Percentiles rank a stretch among this genome's conserved stretches.
phyloP scores from a whole-genome alignment of 2,329 filamentous ascomycete species.

The Ilyonectria mors-panacis region DNA sequence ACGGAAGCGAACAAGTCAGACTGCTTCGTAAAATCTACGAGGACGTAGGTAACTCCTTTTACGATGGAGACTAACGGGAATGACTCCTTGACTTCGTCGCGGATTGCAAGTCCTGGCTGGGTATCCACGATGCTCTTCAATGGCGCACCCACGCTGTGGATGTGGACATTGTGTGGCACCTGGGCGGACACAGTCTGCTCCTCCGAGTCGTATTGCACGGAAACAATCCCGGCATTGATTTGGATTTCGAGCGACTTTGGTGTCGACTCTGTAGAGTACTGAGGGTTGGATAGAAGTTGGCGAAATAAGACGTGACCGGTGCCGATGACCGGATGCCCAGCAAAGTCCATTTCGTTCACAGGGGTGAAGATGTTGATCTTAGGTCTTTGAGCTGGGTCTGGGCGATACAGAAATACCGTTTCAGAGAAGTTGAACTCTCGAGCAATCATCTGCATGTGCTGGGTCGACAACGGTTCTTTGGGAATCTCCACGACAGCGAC shows the following conservation, averaged over 20 bases:
- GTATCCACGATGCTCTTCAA: conserved; percentile 14
- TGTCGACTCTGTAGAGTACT: neutral
- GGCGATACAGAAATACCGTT: conserved; percentile 22
- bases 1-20: conserved; percentile 18
- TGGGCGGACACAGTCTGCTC: conserved; percentile 26
- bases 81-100: neutral
- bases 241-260: conserved; percentile 3
- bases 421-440: conserved; percentile 37
- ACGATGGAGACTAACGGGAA: conserved; percentile 9
- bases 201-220: conserved; percentile 16
- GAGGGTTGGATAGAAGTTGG: neutral
- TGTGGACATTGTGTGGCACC: conserved; percentile 33
- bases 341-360: conserved; percentile 37
- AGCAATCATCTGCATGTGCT: conserved; percentile 31
- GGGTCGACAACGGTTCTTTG: neutral
- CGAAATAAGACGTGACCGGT: conserved; percentile 33
- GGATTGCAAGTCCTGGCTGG: conserved; percentile 10
- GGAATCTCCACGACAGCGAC: conserved; percentile 28
- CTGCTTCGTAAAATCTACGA: conserved; percentile 22
- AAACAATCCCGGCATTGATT: conserved; percentile 22
- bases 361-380: conserved; percentile 32
- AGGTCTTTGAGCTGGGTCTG: neutral
- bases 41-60: conserved; percentile 22
- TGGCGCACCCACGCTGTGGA: conserved; percentile 11
- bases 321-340: conserved; percentile 34